Evolutionary conservation across 495 filamentous ascomycete species (phyloP).

Genomic region (Annulohypoxylon bovei): DNA sequence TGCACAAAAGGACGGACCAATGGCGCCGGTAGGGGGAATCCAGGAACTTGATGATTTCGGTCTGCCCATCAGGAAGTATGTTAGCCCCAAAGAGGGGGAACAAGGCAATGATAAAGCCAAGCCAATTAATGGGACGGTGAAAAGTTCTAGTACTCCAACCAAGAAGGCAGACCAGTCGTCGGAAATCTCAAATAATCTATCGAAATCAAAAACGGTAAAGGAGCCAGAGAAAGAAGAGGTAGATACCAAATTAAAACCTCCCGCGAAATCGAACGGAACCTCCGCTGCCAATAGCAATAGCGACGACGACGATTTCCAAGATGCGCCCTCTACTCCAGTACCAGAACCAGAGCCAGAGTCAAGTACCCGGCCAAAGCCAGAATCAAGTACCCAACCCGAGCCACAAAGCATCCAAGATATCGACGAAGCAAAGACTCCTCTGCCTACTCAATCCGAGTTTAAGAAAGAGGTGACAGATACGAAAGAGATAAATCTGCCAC

Average conservation of each 20-base stretch:
- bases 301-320: constrained; percentile 53
- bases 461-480: neutral
- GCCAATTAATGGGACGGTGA: constrained; percentile 18
- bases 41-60: constrained; percentile 66
- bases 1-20: constrained; percentile 43
- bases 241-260: constrained; percentile 27
- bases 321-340: constrained; percentile 50
- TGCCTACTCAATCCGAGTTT: constrained; percentile 29
- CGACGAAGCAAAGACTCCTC: constrained; percentile 39
- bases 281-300: constrained; percentile 40
- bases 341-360: constrained; percentile 28
- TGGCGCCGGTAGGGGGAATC: constrained; percentile 49
- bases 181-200: constrained; percentile 38
- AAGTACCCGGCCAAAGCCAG: neutral
- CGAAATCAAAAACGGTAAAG: constrained; percentile 3
- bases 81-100: constrained; percentile 30
- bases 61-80: constrained; percentile 59
- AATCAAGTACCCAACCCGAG: constrained; percentile 11
- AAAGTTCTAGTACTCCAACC: neutral
- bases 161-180: constrained; percentile 23
- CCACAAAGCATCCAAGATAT: constrained; percentile 13
- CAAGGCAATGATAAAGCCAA: constrained; percentile 16
- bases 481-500: neutral
- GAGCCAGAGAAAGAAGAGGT: constrained; percentile 1
- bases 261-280: constrained; percentile 15